Evolutionary conservation across 441 rosid genomes (phyloP).

Genomic region (Lepidium campestre): DNA sequence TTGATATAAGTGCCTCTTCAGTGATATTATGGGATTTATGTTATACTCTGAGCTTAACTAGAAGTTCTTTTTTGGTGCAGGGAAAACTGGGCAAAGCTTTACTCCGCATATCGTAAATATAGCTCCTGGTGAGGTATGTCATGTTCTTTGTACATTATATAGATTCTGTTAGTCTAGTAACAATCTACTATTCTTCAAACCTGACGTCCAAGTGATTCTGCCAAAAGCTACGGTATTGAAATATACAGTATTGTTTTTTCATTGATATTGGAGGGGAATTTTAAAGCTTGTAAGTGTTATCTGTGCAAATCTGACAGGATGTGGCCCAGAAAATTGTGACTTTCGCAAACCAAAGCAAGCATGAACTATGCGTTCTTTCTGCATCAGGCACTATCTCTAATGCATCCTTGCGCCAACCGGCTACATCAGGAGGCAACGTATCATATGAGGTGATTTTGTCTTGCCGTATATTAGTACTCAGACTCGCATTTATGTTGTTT

Average conservation of each 20-base stretch:
- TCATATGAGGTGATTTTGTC: conserved; percentile 63
- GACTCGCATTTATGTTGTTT: background rate
- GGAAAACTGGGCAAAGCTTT: conserved; percentile 77
- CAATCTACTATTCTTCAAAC: background rate
- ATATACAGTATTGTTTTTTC: background rate
- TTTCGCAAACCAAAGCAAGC: conserved; percentile 72
- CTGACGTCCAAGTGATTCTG: background rate
- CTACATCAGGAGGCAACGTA: conserved; percentile 70
- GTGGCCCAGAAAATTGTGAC: conserved; percentile 64
- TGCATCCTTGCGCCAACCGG: conserved; percentile 83
- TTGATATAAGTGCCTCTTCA: background rate
- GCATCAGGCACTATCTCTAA: conserved; percentile 81
- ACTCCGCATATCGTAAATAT: conserved; percentile 74
- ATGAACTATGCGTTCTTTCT: conserved; percentile 81
- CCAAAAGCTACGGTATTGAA: background rate
- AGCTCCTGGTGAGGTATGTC: conserved; percentile 82
- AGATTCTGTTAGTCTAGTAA: background rate
- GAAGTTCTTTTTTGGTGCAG: conserved; percentile 29
- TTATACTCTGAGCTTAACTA: background rate
- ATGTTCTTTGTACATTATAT: background rate
- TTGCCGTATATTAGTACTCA: background rate
- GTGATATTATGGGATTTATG: background rate
- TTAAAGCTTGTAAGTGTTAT: background rate
- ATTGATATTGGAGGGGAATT: background rate
- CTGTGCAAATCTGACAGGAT: conserved; percentile 48